Conservation (phyloP, 768 basidiomycete species). For the Boletus subcaerulescens region DNA sequence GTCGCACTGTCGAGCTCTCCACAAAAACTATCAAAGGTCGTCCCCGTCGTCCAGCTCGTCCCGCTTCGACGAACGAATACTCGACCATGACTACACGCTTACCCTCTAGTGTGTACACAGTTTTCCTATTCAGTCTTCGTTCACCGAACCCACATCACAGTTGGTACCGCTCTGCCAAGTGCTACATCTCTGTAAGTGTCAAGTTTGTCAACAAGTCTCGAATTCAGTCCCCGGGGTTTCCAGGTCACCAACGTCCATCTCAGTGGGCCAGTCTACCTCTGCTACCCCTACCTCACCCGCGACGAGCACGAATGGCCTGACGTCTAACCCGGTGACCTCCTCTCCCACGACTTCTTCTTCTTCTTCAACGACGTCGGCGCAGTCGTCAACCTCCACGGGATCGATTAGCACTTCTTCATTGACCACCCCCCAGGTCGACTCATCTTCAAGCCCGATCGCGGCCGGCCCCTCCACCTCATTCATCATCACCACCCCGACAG, state of each 20-base stretch:
- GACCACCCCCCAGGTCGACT: not conserved
- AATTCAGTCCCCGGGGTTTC: not conserved
- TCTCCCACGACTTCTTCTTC: too few species aligned
- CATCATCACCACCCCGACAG: not conserved
- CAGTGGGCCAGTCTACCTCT: not conserved
- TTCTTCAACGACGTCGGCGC: not conserved
- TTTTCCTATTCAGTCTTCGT: not conserved
- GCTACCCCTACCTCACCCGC: conserved; percentile 3
- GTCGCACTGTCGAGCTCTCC: not conserved
- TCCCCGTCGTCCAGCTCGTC: not conserved
- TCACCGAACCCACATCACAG: not conserved
- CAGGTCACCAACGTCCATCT: not conserved
- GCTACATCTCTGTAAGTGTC: conserved; percentile 6
- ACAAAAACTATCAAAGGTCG: too few species aligned
- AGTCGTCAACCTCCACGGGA: not conserved
- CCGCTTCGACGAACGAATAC: not conserved
- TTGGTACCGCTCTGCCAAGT: fast-evolving
- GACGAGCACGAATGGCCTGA: not conserved
- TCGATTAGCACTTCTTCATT: not conserved
- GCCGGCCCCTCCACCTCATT: not conserved
- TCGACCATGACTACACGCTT: not conserved
- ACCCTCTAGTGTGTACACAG: conserved; percentile 5
- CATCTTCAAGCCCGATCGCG: too few species aligned
- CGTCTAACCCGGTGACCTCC: not conserved
- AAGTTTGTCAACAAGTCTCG: not conserved